A percentile compares a stretch with the other conserved stretches of the same genome.
phyloP scores from a whole-genome alignment of 2,329 filamentous ascomycete genomes.

The Beauveria scarabaeidicola region DNA sequence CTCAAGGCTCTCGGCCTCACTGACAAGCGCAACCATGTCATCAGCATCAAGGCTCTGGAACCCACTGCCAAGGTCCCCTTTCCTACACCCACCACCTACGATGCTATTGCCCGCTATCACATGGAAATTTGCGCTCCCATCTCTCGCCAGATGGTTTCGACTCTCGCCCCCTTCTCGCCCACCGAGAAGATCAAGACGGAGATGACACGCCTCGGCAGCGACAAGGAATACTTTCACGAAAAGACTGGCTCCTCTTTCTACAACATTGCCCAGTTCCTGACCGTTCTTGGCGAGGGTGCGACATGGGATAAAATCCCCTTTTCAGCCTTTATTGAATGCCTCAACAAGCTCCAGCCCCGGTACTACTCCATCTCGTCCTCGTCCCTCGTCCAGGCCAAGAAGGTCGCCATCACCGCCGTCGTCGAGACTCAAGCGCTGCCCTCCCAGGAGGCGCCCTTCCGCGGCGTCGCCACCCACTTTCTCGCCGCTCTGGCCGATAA shows the following conservation, averaged over 20 bases:
- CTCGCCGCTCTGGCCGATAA: slow-evolving; percentile 91
- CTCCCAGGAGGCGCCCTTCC: slow-evolving; percentile 70
- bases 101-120: slow-evolving; percentile 87
- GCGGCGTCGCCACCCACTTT: slow-evolving; percentile 96
- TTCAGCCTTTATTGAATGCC: slow-evolving; percentile 85
- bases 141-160: slow-evolving; percentile 88
- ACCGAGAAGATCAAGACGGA: slow-evolving; percentile 77
- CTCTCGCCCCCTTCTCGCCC: slow-evolving; percentile 81
- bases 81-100: slow-evolving; percentile 92
- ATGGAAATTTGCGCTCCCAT: slow-evolving; percentile 94
- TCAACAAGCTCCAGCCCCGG: slow-evolving; percentile 91
- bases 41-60: slow-evolving; percentile 85
- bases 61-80: slow-evolving; percentile 96
- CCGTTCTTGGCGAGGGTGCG: slow-evolving; percentile 61
- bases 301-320: slow-evolving; percentile 84
- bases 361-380: slow-evolving; percentile 99
- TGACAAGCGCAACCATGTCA: slow-evolving; percentile 70
- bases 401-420: slow-evolving; percentile 89
- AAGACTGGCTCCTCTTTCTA: slow-evolving; percentile 73
- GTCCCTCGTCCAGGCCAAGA: slow-evolving; percentile 85
- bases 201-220: slow-evolving; percentile 77
- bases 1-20: slow-evolving; percentile 67
- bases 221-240: slow-evolving; percentile 92
- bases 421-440: slow-evolving; percentile 78
- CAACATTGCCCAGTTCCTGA: slow-evolving; percentile 82